Base-by-base conservation (phyloP, 352 stramenopile genomes). In the Halophytophthora polymorphica region DNA sequence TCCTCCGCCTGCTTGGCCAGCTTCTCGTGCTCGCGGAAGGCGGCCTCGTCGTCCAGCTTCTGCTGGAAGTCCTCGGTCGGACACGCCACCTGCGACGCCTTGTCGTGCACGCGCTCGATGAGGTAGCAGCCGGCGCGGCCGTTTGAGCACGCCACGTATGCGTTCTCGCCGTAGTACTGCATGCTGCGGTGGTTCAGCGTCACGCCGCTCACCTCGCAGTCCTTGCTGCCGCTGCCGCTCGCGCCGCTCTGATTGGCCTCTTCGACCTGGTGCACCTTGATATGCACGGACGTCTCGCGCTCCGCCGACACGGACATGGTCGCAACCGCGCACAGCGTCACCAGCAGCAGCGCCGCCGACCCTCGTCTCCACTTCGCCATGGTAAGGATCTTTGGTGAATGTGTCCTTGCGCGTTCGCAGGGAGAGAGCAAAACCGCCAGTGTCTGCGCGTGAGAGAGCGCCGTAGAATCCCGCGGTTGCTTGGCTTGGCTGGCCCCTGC, bases 141-240 rank as follows among this genome's bases (percentile, higher is more conserved):
- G 40, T 77, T 64, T 45, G 76, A 84, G 63, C 79, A 90, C 19
- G 79, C 75, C 22, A 88, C 73, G 61, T 90, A 90, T 64, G 74
- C 57, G 62, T 88, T 82, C 38, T 84, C 71, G 23, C 59, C 58
- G 51, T 88, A 90, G 61, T 86, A 87, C 42, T 81, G 76, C 63
- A 90, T 71, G 36, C 67, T 82, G 38, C 73, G 74, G 58, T 88
- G 77, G 25, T 61, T 64, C 52, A 88, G 56, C 44, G 42, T 60
- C 50, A 88, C 57, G 46, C 73, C 75, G 51, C 71, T 83, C 45
- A 87, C 66, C 29, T 77, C 54, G 51, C 77, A 88, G 53, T 77
- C 69, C 13, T 71, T 64, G n/a, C 31, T 53, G 29, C 42, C 10
- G 43, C 14, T 5, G 45, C 46, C 18, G 39, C 44, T 1, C 62